phyloP scores from a whole-genome alignment of 805 yeast species.

The Monosporozyma siamensis region DNA sequence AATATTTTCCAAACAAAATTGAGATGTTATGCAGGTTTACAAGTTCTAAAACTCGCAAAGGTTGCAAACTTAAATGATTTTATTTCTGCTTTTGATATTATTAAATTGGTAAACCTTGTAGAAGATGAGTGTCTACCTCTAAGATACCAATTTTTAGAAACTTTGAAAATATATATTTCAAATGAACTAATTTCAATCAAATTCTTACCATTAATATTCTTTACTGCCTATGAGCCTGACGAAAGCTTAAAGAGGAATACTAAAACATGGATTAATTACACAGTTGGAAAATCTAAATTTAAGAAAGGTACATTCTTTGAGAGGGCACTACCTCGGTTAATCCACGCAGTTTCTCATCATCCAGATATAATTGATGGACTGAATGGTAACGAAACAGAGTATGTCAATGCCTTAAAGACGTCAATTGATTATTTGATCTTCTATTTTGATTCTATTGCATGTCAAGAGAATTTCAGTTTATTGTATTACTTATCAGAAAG shows the following conservation, averaged over 20 bases:
- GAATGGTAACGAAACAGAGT: constrained; percentile 25
- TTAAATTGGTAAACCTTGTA: constrained; percentile 45
- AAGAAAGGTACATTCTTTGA: constrained; percentile 48
- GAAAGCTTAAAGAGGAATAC: constrained; percentile 39
- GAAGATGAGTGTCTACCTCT: constrained; percentile 60
- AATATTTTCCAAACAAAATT: constrained; percentile 47
- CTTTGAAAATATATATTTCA: constrained; percentile 44
- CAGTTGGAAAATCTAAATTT: constrained; percentile 31
- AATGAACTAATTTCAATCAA: constrained; percentile 49
- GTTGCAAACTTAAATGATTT: constrained; percentile 41
- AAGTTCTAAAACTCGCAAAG: constrained; percentile 55
- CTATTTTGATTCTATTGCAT: constrained; percentile 51
- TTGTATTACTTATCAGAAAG: constrained; percentile 70
- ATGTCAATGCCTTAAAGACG: constrained; percentile 40
- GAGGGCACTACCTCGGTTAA: constrained; percentile 52
- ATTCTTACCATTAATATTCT: constrained; percentile 59
- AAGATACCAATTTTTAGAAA: constrained; percentile 41
- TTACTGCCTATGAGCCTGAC: constrained; percentile 70
- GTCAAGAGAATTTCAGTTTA: constrained; percentile 58
- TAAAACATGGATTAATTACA: constrained; percentile 63
- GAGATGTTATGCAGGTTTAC: constrained; percentile 59
- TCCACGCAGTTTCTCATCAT: constrained; percentile 69
- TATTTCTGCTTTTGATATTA: constrained; percentile 44
- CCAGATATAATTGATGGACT: constrained; percentile 43
- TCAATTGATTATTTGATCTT: constrained; percentile 53